Base-by-base conservation (phyloP, 179 eudicot species). In the Corrigiola litoralis region DNA sequence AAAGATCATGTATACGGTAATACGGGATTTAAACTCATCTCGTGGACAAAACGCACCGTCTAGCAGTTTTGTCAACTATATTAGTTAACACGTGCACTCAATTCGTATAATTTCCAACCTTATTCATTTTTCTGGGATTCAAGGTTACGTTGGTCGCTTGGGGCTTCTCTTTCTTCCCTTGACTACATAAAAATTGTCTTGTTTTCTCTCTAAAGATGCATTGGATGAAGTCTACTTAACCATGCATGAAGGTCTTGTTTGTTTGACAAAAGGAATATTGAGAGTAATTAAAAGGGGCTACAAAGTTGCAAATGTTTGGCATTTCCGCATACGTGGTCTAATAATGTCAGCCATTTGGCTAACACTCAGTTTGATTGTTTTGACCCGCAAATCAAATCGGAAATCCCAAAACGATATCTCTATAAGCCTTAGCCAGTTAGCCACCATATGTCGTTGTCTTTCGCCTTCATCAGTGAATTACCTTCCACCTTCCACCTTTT, bases 321-420 rank as follows among this genome's bases (percentile, higher is more conserved):
- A 32, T 13, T 14, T 70, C n/a, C n/a, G n/a, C n/a, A n/a, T n/a
- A n/a, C n/a, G 54, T 62, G 68, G 74, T 62, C 72, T 62, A 62
- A 42, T 38, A 51, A 52, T 70, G 68, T 37, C 25, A 56, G 14
- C 33, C 75, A 63, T 48, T 63, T 40, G 33, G 63, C 55, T 28
- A 34, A 65, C 69, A 56, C 27, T 46, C 58, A 28, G 20, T 36
- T 47, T 57, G 4, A 27, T 55, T 20, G 34, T 41, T 70, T 44
- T 70, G 68, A 52, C 62, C 34, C 11, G 0, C 0, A 29, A 8
- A 40, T 12, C 0, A n/a, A 42, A 9, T 6, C 42, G 2, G 20
- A 28, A 45, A 6, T 41, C 10, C 18, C 12, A 42, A 16, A 66
- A 4, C 27, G 54, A 34, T 37, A 27, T 51, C 33, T 12, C 33